Conservation (phyloP, 306 rosid genomes). For the Lathyrus sativus region DNA sequence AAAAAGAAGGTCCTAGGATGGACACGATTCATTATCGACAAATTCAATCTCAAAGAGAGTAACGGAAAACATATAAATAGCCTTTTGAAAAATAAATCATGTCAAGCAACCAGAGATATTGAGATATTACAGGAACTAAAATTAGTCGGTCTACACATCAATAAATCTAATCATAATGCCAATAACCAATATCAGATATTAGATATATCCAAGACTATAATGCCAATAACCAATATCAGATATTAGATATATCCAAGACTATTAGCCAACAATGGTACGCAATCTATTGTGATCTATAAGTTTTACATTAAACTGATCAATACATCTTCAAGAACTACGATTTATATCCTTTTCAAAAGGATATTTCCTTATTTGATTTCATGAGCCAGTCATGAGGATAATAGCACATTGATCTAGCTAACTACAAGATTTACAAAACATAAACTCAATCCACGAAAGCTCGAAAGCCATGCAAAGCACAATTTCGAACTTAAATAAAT, state of each 20-base stretch:
- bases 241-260: too few relatives aligned
- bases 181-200: constrained; percentile 8
- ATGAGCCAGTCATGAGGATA: constrained; percentile 6
- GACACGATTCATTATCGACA: constrained; percentile 2
- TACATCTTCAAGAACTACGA: constrained; percentile 3
- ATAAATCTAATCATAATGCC: constrained; percentile 4
- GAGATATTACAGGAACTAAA: constrained; percentile 26
- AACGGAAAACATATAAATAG: constrained; percentile 15
- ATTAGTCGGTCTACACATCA: background rate
- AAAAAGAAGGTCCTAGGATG: constrained; percentile 20
- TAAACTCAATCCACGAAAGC: too few relatives aligned
- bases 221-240: background rate
- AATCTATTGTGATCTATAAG: constrained; percentile 10
- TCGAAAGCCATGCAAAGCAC: constrained; percentile 29
- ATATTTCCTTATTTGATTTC: background rate
- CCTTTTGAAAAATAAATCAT: constrained; percentile 24
- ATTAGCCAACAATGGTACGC: constrained; percentile 27
- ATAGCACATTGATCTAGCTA: background rate
- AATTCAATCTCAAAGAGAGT: constrained; percentile 25
- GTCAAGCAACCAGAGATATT: constrained; percentile 11
- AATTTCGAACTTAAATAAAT: constrained; percentile 20
- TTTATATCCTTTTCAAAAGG: constrained; percentile 18
- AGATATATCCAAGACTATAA: too few relatives aligned
- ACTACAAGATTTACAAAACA: too few relatives aligned
- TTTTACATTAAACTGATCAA: constrained; percentile 12